phyloP scores from a whole-genome alignment of 768 basidiomycete genomes.

The Auricularia sp. region DNA sequence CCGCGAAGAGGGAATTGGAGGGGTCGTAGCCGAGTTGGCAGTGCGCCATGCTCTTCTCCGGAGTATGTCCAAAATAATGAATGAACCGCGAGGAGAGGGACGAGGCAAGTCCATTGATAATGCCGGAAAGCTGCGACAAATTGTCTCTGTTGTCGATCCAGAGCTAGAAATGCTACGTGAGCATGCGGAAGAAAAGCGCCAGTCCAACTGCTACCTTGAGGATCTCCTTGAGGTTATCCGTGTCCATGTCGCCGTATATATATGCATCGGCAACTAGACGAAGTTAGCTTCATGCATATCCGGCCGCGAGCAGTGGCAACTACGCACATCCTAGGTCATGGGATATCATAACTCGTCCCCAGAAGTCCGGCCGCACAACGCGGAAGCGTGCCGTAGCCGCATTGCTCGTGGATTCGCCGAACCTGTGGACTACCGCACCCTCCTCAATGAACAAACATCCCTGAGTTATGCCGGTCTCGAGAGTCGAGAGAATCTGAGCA shows the following conservation, averaged over 20 bases:
- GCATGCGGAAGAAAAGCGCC: constrained; percentile 3
- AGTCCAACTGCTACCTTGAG: constrained; percentile 16
- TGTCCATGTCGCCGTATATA: constrained; percentile 26
- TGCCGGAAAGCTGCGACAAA: constrained; percentile 18
- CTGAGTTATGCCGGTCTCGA: background rate
- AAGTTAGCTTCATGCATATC: background rate
- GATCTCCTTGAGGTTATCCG: constrained; percentile 18
- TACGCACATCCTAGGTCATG: background rate
- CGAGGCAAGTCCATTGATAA: constrained; percentile 18
- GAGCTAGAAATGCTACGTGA: constrained; percentile 12
- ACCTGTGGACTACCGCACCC: background rate
- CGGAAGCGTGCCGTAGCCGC: background rate
- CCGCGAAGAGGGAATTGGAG: constrained; percentile 23
- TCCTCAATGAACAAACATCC: background rate
- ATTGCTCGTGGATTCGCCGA: background rate
- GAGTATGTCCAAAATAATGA: constrained; percentile 24
- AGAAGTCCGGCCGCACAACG: background rate
- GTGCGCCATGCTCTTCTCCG: constrained; percentile 18
- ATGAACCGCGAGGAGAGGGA: constrained; percentile 8
- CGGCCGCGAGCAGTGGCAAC: background rate
- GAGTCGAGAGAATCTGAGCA: background rate
- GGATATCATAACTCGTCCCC: background rate
- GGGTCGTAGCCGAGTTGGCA: constrained; percentile 25
- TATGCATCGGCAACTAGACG: constrained; percentile 21
- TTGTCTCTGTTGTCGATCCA: constrained; percentile 18